Base-by-base conservation (phyloP, 2,329 filamentous ascomycete genomes). In the Tolypocladium inflatum region DNA sequence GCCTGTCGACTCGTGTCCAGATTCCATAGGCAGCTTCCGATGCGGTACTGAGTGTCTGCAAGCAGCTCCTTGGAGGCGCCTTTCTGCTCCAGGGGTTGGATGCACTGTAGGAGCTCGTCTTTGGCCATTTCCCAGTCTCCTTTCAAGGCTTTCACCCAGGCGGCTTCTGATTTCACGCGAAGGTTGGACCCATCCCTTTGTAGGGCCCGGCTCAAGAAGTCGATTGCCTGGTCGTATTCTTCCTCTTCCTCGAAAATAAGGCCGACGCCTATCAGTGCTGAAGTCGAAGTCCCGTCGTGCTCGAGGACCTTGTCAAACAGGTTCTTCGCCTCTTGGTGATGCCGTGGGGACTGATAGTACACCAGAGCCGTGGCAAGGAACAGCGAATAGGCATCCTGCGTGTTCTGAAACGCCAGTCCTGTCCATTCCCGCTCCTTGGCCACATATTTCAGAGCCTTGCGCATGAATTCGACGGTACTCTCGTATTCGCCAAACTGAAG, bases 191-290 rank as follows among this genome's bases (percentile, higher is more conserved):
- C 76, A 67, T 96, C 90, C 30, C 89, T 83, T 62, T 85, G 71
- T 33, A 95, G 71, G 1, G 94, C 94, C 62, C 90, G 83, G 43
- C 81, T 81, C 15, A 99, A 75, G 66, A 96, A 97, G 35, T 88
- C 82, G 43, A 92, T 85, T 0, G 95, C 94, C 66, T 90, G 81
- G 53, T 83, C 79, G 66, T 90, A 97, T 62, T 97, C 89, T 66
- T 96, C 88, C 63, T 96, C 91, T 65, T 97, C 94, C 71, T 97
- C 91, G 53, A 92, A 87, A 45, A 99, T 93, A 30, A 97, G 74
- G 1, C 94, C 95, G 39, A 97, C 85, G 0, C 94, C 94, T 52
- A 97, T 89, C 61, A 99, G 77, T 2, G 92, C 92, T 37, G 85
- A 76, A 0, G 91, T 95, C 0, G 89, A 92, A 3, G 83, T 84